A percentile compares a stretch with the other conserved stretches of the same genome.
Conservation (phyloP, 208 protist genomes). For the Trypanosoma cruzi region DNA sequence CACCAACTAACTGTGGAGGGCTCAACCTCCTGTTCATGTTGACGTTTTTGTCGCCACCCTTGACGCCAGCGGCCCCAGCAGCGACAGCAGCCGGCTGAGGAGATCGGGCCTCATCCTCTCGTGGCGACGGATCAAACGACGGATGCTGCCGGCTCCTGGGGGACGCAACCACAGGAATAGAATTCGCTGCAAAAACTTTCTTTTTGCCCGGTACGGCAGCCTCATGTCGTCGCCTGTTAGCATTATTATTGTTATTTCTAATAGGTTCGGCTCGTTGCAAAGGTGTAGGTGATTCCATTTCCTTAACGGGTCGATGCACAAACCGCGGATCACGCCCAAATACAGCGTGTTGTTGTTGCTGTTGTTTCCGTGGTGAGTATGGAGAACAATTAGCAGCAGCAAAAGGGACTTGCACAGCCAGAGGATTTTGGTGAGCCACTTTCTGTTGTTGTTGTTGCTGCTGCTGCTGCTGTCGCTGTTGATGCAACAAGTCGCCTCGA, state of each 20-base stretch:
- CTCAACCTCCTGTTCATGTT: not conserved
- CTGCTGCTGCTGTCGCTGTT: constrained; percentile 42
- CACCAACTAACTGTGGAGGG: not conserved
- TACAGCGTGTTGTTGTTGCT: constrained; percentile 12
- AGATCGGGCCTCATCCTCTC: not conserved
- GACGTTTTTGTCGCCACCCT: not conserved
- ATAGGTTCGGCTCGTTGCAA: not conserved
- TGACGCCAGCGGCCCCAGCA: not conserved
- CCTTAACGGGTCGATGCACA: not conserved
- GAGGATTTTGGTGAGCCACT: not conserved
- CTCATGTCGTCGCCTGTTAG: not conserved
- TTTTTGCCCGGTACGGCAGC: not conserved
- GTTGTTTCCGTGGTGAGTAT: constrained; percentile 5
- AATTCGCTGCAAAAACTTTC: constrained; percentile 8
- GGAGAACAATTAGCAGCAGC: not conserved
- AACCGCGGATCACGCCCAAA: constrained; percentile 39
- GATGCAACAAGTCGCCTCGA: constrained; percentile 1
- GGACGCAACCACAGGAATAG: not conserved
- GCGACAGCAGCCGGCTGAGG: not conserved
- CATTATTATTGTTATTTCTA: not conserved
- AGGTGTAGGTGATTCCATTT: not conserved
- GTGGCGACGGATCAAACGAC: not conserved
- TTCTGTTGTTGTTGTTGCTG: constrained; percentile 42
- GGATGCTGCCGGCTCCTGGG: not conserved
- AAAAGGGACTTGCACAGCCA: not conserved